These are phyloP conservation scores for Venturia oleaginea DNA, from an alignment of 2,329 filamentous ascomycete genomes.

Conservation along the genomic window DNA sequence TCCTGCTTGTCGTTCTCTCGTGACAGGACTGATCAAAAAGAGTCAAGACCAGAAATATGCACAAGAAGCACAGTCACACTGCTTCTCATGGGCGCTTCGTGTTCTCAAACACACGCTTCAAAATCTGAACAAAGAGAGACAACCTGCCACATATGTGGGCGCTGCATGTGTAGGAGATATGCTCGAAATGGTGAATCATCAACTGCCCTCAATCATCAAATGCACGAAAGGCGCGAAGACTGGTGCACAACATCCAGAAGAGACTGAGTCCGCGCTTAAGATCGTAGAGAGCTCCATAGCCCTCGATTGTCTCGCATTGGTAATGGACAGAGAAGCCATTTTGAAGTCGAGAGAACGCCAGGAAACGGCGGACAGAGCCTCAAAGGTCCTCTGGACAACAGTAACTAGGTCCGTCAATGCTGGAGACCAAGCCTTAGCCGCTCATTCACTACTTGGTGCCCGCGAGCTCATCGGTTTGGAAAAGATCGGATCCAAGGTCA, in stretches of 20 bases:
- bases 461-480: slow-evolving; percentile 66
- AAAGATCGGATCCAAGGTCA: slow-evolving; percentile 44
- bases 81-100: slow-evolving; percentile 18
- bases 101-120: slow-evolving; percentile 28
- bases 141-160: slow-evolving; percentile 28
- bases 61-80: background rate
- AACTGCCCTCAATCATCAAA: slow-evolving; percentile 36
- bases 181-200: slow-evolving; percentile 55
- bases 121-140: slow-evolving; percentile 26
- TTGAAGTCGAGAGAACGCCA: slow-evolving; percentile 52
- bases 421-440: slow-evolving; percentile 63
- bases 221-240: slow-evolving; percentile 24
- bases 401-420: slow-evolving; percentile 60
- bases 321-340: slow-evolving; percentile 57
- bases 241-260: slow-evolving; percentile 23
- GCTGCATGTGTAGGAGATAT: slow-evolving; percentile 43
- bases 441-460: slow-evolving; percentile 61
- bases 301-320: slow-evolving; percentile 62
- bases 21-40: slow-evolving; percentile 62
- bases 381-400: slow-evolving; percentile 68
- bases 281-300: slow-evolving; percentile 59
- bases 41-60: slow-evolving; percentile 41
- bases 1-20: slow-evolving; percentile 70
- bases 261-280: slow-evolving; percentile 45
- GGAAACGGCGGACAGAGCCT: slow-evolving; percentile 59